Evolutionary conservation across 345 rosid genomes (phyloP), one percentile per base, ranked within the genome.

Genomic region (Eucalyptus guilfoylei): DNA sequence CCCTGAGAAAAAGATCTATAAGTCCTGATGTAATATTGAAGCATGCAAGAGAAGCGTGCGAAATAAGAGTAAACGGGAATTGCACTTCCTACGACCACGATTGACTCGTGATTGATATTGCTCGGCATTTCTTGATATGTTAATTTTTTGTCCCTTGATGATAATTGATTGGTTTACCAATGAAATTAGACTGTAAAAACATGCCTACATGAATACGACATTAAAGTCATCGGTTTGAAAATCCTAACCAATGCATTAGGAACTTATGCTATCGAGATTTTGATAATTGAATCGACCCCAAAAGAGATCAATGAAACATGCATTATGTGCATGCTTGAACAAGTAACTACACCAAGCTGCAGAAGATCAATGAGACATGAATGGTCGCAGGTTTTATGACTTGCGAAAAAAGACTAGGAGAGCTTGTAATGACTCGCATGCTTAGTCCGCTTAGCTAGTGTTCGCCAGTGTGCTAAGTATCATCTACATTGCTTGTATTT

Each of bases 101-200:
- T 0, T 7, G 2, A n/a, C 76, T 64, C 40, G 14, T 76, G 24
- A 37, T 2, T 0, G 3, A 76, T 76, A 11, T 1, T 6, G 15
- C 15, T 21, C 9, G 47, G 45, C 24, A 9, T 69, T 69, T 34
- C 44, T 34, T 9, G 8, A 72, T 5, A 34, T 0, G 5, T 72
- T 0, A 30, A 7, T 34, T 5, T 67, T 6, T 34, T 34, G 32
- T 34, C 44, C 9, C 2, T 6, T 4, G 42, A 34, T 34, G 5
- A 69, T 69, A 17, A 69, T 21, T 17, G 13, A 69, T 26, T 72
- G 4, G 3, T 72, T 72, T 5, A 19, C 44, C 45, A 5, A 11
- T 37, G 81, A 3, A 72, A 72, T 37, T 1, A 34, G 1, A 37
- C 1, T 13, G 14, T 37, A 37, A 19, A 72, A 5, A 37, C 6